Evolutionary conservation across 768 basidiomycete species (phyloP).

Genomic region (Kondoa malvinella): DNA sequence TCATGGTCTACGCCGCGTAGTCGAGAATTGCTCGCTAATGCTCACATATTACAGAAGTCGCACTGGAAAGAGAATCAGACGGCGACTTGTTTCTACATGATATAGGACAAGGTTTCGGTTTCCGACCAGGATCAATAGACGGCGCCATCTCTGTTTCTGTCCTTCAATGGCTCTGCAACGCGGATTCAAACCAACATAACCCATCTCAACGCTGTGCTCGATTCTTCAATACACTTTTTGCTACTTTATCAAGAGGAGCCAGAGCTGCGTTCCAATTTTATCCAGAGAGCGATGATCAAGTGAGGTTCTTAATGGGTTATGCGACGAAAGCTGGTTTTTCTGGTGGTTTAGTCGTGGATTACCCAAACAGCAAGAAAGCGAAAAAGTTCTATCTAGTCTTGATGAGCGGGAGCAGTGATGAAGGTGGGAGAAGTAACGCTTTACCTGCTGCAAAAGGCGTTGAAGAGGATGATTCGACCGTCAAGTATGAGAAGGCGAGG

Average conservation of each 20-base stretch:
- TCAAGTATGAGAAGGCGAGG: slow-evolving; percentile 60
- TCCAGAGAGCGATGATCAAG: slow-evolving; percentile 90
- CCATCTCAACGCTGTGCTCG: slow-evolving; percentile 41
- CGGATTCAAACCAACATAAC: slow-evolving; percentile 58
- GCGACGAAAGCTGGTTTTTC: slow-evolving; percentile 93
- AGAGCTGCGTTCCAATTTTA: slow-evolving; percentile 87
- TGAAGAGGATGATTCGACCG: slow-evolving; percentile 28
- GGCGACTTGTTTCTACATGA: slow-evolving; percentile 94
- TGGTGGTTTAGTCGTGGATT: slow-evolving; percentile 90
- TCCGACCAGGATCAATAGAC: slow-evolving; percentile 90
- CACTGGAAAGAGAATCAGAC: slow-evolving; percentile 82
- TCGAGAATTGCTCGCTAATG: slow-evolving; percentile 30
- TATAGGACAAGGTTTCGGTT: slow-evolving; percentile 94
- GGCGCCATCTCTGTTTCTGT: slow-evolving; percentile 98
- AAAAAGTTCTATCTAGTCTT: slow-evolving; percentile 86
- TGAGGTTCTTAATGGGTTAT: slow-evolving; percentile 78
- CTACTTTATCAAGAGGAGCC: slow-evolving; percentile 65
- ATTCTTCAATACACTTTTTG: slow-evolving; percentile 86
- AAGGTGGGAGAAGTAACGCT: neutral
- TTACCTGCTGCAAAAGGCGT: slow-evolving; percentile 6
- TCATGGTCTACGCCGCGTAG: no score
- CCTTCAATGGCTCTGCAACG: slow-evolving; percentile 96
- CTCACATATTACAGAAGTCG: slow-evolving; percentile 46
- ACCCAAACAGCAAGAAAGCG: slow-evolving; percentile 90
- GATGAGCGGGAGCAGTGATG: slow-evolving; percentile 47